Base-by-base conservation (phyloP, 1,284 basidiomycete species). In the Puccinia horiana region DNA sequence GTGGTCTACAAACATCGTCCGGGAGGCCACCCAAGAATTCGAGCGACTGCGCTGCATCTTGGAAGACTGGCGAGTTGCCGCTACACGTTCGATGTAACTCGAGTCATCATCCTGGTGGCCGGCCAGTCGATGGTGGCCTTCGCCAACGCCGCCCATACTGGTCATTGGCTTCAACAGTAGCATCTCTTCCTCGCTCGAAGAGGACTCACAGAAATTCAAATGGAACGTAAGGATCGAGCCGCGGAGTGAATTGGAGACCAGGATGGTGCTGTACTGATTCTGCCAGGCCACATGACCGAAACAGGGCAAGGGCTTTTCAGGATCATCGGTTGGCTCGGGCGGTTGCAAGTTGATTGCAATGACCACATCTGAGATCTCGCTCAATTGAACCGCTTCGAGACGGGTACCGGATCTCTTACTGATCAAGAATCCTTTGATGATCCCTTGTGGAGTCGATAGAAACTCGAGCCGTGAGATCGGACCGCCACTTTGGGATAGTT, bases 181-280 rank as follows among this genome's bases (percentile, higher is more conserved):
- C 16, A 29, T 11, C 47, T 42, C 67, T 1, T 79, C 77, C 4
- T 79, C 77, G 32, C 5, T 16, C 16, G 8, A 29, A 5, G 47
- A 35, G 18, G 52, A 26, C n/a, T 79, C 47, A 37, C 67, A 49
- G 20, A 79, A 69, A 20, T 72, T 79, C 11, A 79, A n/a, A 26
- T 79, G 63, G 54, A 79, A 79, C 14, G 63, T 47, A 58, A 49
- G 72, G 67, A 79, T 79, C 9, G 77, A 79, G 40, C 77, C 77
- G 16, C 77, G 63, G n/a, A 79, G 44, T n/a, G 77, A 79, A 54
- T 79, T 79, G 14, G 77, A 79, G 9, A 79, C 29, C 23, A 79
- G 52, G 47, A 79, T 70, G n/a, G 77, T 79, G 26, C 35, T 35
- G 49, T 79, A 69, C 8, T 49, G 77, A 6, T 35, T 35, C 40